Evolutionary conservation across 2,329 filamentous ascomycete genomes (phyloP), one percentile per base, ranked within the genome.

Genomic region (Penicillium occitanis): DNA sequence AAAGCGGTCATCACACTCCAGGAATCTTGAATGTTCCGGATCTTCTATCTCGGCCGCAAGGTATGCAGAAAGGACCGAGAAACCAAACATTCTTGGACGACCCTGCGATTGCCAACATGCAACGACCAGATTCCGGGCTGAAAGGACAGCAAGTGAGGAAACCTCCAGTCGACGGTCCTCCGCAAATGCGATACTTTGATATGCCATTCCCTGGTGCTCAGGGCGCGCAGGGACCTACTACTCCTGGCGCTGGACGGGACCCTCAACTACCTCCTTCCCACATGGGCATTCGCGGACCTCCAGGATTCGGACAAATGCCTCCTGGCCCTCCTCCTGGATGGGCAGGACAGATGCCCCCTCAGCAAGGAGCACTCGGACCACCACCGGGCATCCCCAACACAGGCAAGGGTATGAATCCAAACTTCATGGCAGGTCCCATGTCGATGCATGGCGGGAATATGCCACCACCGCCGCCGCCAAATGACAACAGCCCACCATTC

Each of bases 271-370:
- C 55, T 17, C 61, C 48, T 73, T 74, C 61, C 69, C 73, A 25
- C 76, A 58, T 80, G 73, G 76, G 76, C 25, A 73, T 82, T 35
- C 80, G 79, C 67, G 74, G 80, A 66, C 80, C 80, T 48, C 80
- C 79, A 40, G 80, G 80, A 22, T 75, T 82, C 51, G 79, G 81
- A 25, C 78, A 80, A 63, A 68, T 80, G 68, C 76, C 76, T 28
- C 58, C 66, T 37, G 46, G 44, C 5, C 65, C 61, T 17, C 76
- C 76, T 50, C 77, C 77, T 14, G 77, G 77, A 64, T 80, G 78
- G 78, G 71, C 72, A 25, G 76, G 76, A 25, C 76, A 69, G 40
- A 69, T 74, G 57, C 74, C 74, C 33, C 75, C 73, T 14, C 77
- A 76, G 62, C 78, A 78, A 61, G 74, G 55, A 40, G 77, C 76